Evolutionary conservation across 106 monocot species (phyloP).

Genomic region (Xerophyta viscosa): DNA sequence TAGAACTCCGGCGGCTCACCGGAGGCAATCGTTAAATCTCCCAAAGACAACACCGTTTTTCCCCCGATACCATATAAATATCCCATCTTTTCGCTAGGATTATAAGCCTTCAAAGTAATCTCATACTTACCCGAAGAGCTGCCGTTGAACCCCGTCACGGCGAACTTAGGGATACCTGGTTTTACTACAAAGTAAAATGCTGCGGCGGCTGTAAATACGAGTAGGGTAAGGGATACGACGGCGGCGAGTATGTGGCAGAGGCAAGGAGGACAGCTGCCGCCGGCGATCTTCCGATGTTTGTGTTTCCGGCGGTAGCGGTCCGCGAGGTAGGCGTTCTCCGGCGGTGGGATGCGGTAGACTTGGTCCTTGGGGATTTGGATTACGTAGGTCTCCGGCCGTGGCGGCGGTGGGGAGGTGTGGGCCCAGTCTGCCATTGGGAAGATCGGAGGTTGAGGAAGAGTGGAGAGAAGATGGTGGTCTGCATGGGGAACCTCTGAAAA

Average conservation of each 20-base stretch:
- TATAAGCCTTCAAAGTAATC: slow-evolving; percentile 15
- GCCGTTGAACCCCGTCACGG: slow-evolving; percentile 8
- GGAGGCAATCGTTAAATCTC: slow-evolving; percentile 7
- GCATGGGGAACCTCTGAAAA: too few species aligned
- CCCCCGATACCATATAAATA: slow-evolving; percentile 17
- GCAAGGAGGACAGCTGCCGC: slow-evolving; percentile 4
- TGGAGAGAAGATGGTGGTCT: too few species aligned
- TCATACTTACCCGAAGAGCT: slow-evolving; percentile 5
- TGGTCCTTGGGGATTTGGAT: slow-evolving; percentile 50
- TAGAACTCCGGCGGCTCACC: slow-evolving; percentile 20
- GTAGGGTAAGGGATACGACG: neutral
- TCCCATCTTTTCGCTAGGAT: slow-evolving; percentile 32
- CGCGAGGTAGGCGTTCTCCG: slow-evolving; percentile 40
- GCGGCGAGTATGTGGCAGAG: slow-evolving; percentile 3
- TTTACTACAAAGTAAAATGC: slow-evolving; percentile 13
- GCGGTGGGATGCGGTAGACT: slow-evolving; percentile 35
- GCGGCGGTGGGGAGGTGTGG: too few species aligned
- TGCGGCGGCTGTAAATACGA: slow-evolving; percentile 2
- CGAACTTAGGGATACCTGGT: slow-evolving; percentile 24
- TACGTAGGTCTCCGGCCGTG: slow-evolving; percentile 22
- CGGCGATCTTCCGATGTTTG: neutral
- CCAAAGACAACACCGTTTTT: slow-evolving; percentile 1
- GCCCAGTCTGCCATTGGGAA: too few species aligned
- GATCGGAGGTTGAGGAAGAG: too few species aligned
- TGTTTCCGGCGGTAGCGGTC: slow-evolving; percentile 28